Conservation (phyloP, 768 basidiomycete genomes). For the Tulasnella sp. region DNA sequence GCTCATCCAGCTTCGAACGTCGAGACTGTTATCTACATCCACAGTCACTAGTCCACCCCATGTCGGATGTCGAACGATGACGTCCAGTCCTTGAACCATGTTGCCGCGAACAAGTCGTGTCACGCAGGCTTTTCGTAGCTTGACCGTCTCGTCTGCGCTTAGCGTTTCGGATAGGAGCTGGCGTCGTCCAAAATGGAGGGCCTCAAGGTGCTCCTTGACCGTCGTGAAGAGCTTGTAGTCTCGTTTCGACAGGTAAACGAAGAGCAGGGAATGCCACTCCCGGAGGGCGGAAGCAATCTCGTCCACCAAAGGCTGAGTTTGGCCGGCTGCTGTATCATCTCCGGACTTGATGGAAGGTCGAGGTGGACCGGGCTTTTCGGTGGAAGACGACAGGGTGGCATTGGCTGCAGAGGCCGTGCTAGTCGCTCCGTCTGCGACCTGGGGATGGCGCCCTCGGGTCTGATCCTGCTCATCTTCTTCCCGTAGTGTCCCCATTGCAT, state of each 20-base stretch:
- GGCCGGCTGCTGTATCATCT: conserved; percentile 85
- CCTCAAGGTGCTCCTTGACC: conserved; percentile 85
- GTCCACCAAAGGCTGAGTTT: conserved; percentile 84
- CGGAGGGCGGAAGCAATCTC: conserved; percentile 95
- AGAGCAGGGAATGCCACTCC: conserved; percentile 93
- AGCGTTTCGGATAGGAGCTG: conserved; percentile 86
- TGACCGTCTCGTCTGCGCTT: conserved; percentile 77
- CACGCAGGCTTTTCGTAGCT: conserved; percentile 81
- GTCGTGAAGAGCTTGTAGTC: conserved; percentile 86
- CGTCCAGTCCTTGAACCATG: conserved; percentile 84
- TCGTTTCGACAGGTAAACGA: conserved; percentile 80
- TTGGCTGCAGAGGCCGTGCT: not conserved
- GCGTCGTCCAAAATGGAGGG: conserved; percentile 83
- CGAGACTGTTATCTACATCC: conserved; percentile 80
- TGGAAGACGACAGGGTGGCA: not conserved
- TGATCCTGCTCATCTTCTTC: conserved; percentile 56
- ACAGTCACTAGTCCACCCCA: conserved; percentile 87
- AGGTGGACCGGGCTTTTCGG: conserved; percentile 71
- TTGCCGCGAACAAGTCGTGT: conserved; percentile 83
- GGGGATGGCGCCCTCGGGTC: conserved; percentile 11
- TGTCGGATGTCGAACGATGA: conserved; percentile 92
- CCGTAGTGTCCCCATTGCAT: conserved; percentile 51
- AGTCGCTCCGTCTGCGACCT: not conserved
- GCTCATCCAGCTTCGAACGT: conserved; percentile 79
- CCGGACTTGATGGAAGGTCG: conserved; percentile 92